phyloP scores from a whole-genome alignment of 2,329 filamentous ascomycete species.

The Pseudocercospora fijiensis region DNA sequence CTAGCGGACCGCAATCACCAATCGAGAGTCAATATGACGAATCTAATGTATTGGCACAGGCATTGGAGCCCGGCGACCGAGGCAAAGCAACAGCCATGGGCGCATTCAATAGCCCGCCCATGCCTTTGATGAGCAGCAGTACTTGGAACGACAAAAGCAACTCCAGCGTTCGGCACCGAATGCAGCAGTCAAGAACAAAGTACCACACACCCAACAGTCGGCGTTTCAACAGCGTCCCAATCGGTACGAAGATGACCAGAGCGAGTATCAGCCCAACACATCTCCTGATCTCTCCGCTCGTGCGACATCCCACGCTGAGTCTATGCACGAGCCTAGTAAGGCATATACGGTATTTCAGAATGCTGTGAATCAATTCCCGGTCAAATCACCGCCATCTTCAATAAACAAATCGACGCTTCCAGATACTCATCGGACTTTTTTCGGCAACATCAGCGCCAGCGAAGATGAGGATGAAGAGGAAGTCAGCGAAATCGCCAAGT shows the following conservation, averaged over 20 bases:
- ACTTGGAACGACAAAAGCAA: slow-evolving; percentile 75
- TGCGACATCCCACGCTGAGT: slow-evolving; percentile 35
- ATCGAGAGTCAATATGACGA: slow-evolving; percentile 66
- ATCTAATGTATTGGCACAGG: slow-evolving; percentile 56
- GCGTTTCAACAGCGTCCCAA: slow-evolving; percentile 30
- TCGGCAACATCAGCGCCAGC: slow-evolving; percentile 41
- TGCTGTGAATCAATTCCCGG: slow-evolving; percentile 45
- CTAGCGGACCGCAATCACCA: slow-evolving; percentile 48
- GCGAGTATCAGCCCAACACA: slow-evolving; percentile 23
- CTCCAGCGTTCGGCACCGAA: slow-evolving; percentile 60
- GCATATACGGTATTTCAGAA: slow-evolving; percentile 50
- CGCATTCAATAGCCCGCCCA: slow-evolving; percentile 68
- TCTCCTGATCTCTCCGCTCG: slow-evolving; percentile 28
- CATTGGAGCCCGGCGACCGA: slow-evolving; percentile 71
- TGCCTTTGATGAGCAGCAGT: slow-evolving; percentile 81
- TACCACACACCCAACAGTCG: slow-evolving; percentile 14
- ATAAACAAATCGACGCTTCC: slow-evolving; percentile 24
- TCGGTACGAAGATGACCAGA: slow-evolving; percentile 27
- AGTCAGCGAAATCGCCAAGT: slow-evolving; percentile 17
- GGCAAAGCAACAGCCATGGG: slow-evolving; percentile 78
- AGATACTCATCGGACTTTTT: slow-evolving; percentile 42
- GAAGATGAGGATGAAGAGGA: slow-evolving; percentile 44
- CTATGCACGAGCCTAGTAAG: slow-evolving; percentile 33
- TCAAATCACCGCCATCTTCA: slow-evolving; percentile 17
- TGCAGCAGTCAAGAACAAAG: slow-evolving; percentile 23